Conservation (phyloP, 805 yeast genomes). For the Saccharomyces mikatae region DNA sequence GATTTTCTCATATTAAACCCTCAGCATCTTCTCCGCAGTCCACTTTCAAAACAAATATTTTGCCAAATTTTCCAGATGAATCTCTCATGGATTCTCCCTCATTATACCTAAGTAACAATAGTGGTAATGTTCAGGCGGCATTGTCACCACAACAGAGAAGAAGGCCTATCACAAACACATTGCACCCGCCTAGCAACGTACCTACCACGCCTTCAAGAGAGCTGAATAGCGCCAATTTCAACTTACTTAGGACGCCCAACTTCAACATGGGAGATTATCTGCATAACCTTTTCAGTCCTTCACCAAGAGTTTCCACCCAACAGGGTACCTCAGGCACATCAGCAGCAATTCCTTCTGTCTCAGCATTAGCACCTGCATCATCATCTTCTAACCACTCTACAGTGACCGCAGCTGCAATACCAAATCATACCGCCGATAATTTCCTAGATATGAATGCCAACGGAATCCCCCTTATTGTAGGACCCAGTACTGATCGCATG, state of each 20-base stretch:
- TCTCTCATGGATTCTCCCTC: slow-evolving; percentile 26
- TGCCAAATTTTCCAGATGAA: slow-evolving; percentile 11
- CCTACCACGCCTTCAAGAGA: slow-evolving; percentile 29
- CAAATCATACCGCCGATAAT: background rate
- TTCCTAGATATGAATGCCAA: background rate
- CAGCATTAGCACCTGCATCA: background rate
- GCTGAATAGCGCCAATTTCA: slow-evolving; percentile 3
- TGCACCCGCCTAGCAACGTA: slow-evolving; percentile 4
- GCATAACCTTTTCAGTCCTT: slow-evolving; percentile 31
- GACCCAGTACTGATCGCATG: background rate
- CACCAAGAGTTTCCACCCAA: slow-evolving; percentile 21
- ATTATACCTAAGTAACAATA: slow-evolving; percentile 6
- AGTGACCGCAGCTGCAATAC: background rate
- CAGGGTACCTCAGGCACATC: background rate
- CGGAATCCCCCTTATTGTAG: background rate
- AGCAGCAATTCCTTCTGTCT: background rate
- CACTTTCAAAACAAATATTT: slow-evolving; percentile 22
- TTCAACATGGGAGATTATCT: slow-evolving; percentile 33
- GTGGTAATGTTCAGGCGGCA: slow-evolving; percentile 2
- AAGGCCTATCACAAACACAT: slow-evolving; percentile 1
- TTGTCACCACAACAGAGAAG: slow-evolving; percentile 15
- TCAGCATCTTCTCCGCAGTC: slow-evolving; percentile 27
- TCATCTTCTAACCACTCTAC: background rate
- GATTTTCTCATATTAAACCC: slow-evolving; percentile 25
- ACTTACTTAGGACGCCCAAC: slow-evolving; percentile 25